phyloP scores from a whole-genome alignment of 331 rosid species.

The Pyrus hybrid region DNA sequence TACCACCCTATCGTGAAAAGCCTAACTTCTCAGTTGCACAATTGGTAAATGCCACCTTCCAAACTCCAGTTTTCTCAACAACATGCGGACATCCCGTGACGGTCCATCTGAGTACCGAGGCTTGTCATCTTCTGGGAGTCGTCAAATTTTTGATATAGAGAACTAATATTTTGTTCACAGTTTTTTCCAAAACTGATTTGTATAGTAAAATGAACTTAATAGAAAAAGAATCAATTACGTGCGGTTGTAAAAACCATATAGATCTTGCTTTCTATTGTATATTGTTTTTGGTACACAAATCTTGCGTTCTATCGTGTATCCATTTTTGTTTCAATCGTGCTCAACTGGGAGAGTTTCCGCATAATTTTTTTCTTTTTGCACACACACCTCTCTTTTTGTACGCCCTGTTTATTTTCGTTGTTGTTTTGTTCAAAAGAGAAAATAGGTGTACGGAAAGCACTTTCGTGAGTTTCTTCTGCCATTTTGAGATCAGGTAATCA shows the following conservation, averaged over 20 bases:
- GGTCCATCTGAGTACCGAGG: background rate
- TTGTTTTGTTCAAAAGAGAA: too few species aligned
- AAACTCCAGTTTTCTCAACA: background rate
- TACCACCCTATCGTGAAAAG: constrained; percentile 82
- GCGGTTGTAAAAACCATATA: background rate
- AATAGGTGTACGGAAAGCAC: too few species aligned
- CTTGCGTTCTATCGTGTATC: background rate
- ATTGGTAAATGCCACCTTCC: constrained; percentile 46
- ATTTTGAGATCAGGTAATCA: background rate
- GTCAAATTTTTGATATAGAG: background rate
- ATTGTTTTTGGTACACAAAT: background rate
- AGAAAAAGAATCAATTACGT: background rate
- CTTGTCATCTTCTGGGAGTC: background rate
- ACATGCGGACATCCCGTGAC: background rate
- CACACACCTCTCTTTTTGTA: too few species aligned
- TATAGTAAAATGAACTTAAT: background rate
- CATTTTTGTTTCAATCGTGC: background rate
- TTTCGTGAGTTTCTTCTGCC: background rate
- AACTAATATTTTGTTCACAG: background rate
- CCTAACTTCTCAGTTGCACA: constrained; percentile 77
- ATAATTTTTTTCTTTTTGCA: background rate
- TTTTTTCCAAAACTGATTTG: background rate
- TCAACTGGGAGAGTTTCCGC: background rate
- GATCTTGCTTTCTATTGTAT: background rate
- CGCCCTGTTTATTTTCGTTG: too few species aligned